A percentile compares a stretch with the other conserved stretches of the same genome.
Conservation (phyloP, 768 basidiomycete species). For the Cystofilobasidium ferigula region DNA sequence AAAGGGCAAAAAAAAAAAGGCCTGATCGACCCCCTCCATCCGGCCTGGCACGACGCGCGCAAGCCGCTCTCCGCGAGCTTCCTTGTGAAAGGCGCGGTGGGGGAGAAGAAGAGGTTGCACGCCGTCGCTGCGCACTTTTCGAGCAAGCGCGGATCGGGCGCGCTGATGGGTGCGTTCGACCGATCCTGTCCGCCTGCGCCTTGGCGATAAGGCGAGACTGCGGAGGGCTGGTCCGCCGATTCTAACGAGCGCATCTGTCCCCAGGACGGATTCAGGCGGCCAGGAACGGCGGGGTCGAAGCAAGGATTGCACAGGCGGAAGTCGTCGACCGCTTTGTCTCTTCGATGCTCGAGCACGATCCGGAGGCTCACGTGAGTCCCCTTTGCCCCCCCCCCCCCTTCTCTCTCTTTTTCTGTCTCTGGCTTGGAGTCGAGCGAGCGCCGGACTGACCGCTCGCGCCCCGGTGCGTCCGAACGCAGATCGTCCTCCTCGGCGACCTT, state of each 20-base stretch:
- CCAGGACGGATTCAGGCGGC: slow-evolving; percentile 49
- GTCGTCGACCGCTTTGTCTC: slow-evolving; percentile 41
- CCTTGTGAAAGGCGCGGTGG: slow-evolving; percentile 33
- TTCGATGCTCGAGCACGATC: neutral
- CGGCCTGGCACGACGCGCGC: slow-evolving; percentile 49
- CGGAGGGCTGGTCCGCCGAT: neutral
- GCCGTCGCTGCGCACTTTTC: slow-evolving; percentile 50
- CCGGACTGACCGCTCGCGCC: too few relatives aligned
- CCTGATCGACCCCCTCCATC: slow-evolving; percentile 46
- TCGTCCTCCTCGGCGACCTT: neutral
- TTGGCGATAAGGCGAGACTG: neutral
- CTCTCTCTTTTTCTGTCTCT: neutral
- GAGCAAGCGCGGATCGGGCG: slow-evolving; percentile 50
- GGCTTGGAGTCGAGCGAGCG: too few relatives aligned
- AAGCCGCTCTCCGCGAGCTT: slow-evolving; percentile 53
- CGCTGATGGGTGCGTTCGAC: slow-evolving; percentile 29
- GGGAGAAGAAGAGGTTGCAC: slow-evolving; percentile 47
- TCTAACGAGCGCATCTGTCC: neutral
- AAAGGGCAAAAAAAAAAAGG: neutral
- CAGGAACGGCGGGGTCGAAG: slow-evolving; percentile 47
- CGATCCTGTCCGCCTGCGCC: neutral
- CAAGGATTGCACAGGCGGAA: slow-evolving; percentile 46
- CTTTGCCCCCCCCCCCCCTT: neutral
- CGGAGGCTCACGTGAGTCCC: slow-evolving; percentile 33
- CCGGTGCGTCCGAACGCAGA: neutral